phyloP scores from a whole-genome alignment of 768 basidiomycete species.

The Panaeolus papilionaceus region DNA sequence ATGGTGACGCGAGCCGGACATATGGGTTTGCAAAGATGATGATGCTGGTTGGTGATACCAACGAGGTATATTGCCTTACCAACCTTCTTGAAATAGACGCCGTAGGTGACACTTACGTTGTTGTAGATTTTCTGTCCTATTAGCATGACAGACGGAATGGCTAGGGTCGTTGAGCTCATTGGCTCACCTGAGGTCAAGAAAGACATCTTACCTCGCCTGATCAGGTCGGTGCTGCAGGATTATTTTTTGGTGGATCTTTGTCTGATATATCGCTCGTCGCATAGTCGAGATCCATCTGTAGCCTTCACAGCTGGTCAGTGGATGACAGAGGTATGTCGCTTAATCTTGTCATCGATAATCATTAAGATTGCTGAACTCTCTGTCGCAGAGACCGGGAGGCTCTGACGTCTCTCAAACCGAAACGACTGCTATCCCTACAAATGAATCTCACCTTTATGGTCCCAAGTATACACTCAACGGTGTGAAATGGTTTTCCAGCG shows the following conservation, averaged over 20 bases:
- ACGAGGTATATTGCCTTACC: conserved; percentile 49
- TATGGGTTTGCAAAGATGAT: conserved; percentile 72
- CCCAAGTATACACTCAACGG: conserved; percentile 65
- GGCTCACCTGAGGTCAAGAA: conserved; percentile 66
- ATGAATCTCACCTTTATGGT: conserved; percentile 46
- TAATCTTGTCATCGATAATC: conserved; percentile 39
- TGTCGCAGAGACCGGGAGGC: conserved; percentile 65
- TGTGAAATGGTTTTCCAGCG: conserved; percentile 87
- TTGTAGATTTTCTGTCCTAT: conserved; percentile 71
- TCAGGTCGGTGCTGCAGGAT: conserved; percentile 48
- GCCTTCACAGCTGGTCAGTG: conserved; percentile 83
- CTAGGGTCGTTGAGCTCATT: conserved; percentile 71
- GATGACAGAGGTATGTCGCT: conserved; percentile 73
- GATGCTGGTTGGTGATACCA: conserved; percentile 66
- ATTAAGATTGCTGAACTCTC: conserved; percentile 33
- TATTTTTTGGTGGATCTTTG: conserved; percentile 3
- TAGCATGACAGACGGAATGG: conserved; percentile 82
- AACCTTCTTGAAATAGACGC: background rate
- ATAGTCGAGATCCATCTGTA: conserved; percentile 62
- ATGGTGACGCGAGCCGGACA: conserved; percentile 62
- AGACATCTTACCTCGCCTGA: conserved; percentile 62
- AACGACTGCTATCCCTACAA: conserved; percentile 56
- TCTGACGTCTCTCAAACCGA: conserved; percentile 81
- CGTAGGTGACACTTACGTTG: background rate
- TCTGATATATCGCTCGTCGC: background rate